Conservation (phyloP, 1,139 yeast species). For the Blastobotrys proliferans region DNA sequence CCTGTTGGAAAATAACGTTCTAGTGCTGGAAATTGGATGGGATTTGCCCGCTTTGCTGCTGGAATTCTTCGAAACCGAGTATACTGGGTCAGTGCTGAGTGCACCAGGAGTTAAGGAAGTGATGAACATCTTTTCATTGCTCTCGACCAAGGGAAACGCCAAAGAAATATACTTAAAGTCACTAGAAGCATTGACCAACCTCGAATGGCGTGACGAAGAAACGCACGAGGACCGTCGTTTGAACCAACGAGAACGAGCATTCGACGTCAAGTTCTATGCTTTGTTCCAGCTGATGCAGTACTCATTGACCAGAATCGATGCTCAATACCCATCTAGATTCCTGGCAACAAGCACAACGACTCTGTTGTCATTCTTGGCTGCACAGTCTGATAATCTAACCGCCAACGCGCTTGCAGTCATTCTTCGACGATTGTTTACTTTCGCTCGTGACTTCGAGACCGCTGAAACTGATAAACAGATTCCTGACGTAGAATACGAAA, state of each 20-base stretch:
- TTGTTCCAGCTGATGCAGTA: slow-evolving; percentile 57
- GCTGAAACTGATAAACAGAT: slow-evolving; percentile 20
- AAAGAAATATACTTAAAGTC: slow-evolving; percentile 70
- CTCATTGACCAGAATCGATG: slow-evolving; percentile 48
- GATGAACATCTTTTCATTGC: slow-evolving; percentile 51
- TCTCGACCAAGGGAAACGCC: slow-evolving; percentile 67
- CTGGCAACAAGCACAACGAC: slow-evolving; percentile 61
- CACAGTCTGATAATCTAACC: slow-evolving; percentile 36
- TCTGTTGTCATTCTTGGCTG: slow-evolving; percentile 46
- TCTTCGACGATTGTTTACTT: slow-evolving; percentile 56
- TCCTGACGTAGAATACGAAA: slow-evolving; percentile 35
- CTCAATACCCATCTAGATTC: slow-evolving; percentile 67
- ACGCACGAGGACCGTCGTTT: slow-evolving; percentile 9
- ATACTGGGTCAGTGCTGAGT: slow-evolving; percentile 17
- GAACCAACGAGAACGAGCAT: slow-evolving; percentile 34
- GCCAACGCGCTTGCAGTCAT: slow-evolving; percentile 42
- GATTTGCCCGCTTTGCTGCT: slow-evolving; percentile 69
- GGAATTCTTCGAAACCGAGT: slow-evolving; percentile 28
- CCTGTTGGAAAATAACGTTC: slow-evolving; percentile 38
- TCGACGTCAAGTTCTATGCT: slow-evolving; percentile 58
- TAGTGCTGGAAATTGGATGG: slow-evolving; percentile 78
- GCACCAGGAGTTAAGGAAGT: slow-evolving; percentile 31
- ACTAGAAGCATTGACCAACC: slow-evolving; percentile 53
- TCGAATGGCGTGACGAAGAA: slow-evolving; percentile 25
- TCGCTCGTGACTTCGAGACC: slow-evolving; percentile 56